phyloP scores from a whole-genome alignment of 2,329 filamentous ascomycete genomes.

The Ceratocystis alfenasii region DNA sequence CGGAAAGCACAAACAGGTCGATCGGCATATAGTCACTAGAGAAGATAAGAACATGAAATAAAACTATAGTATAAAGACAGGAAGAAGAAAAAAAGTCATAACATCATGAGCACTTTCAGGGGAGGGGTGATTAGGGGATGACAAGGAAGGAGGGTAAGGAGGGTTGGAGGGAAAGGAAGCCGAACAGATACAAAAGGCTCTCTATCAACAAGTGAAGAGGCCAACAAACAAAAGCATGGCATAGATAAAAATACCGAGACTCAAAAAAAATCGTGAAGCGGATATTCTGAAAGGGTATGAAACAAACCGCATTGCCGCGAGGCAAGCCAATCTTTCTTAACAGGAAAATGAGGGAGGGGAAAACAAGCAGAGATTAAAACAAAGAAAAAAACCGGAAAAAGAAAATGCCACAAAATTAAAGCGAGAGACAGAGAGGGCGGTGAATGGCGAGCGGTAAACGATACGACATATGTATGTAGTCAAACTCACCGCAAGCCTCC shows the following conservation, averaged over 20 bases:
- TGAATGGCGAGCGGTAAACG: too few species aligned
- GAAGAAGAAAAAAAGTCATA: conserved; percentile 15
- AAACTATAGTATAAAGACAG: conserved; percentile 7
- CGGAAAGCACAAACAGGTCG: not conserved
- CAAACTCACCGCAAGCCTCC: not conserved
- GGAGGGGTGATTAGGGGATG: not conserved
- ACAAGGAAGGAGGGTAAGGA: not conserved
- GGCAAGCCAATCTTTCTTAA: conserved; percentile 15
- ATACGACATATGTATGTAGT: not conserved
- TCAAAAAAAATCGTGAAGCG: conserved; percentile 12
- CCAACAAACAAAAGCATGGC: conserved; percentile 10
- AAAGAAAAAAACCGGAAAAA: not conserved
- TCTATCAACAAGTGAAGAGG: not conserved
- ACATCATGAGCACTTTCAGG: conserved; percentile 14
- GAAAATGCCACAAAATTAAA: not conserved
- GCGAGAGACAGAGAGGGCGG: not conserved
- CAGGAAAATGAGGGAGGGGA: conserved; percentile 6
- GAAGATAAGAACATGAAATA: not conserved
- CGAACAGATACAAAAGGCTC: conserved; percentile 8
- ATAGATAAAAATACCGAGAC: not conserved
- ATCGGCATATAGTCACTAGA: not conserved
- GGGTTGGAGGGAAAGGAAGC: not conserved
- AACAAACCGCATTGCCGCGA: conserved; percentile 4
- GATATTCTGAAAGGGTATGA: conserved; percentile 15
- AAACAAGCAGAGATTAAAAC: not conserved